phyloP scores from a whole-genome alignment of 257 asterid species.

The Scutellaria barbata region DNA sequence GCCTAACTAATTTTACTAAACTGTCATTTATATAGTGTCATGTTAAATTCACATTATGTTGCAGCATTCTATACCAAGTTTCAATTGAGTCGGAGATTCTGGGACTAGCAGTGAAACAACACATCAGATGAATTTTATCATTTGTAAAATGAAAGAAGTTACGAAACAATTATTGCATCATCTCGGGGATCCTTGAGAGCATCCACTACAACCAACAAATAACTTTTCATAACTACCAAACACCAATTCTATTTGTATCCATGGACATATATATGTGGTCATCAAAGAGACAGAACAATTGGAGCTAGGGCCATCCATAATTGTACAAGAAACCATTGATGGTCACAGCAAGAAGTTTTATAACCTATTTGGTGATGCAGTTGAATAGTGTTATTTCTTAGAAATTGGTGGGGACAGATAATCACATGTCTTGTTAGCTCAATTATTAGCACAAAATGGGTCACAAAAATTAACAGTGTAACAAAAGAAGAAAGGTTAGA shows the following conservation, averaged over 20 bases:
- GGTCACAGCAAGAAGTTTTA: background rate
- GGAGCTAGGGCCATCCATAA: constrained; percentile 13
- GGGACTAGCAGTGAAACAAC: too few species aligned
- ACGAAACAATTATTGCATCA: too few species aligned
- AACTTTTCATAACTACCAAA: background rate
- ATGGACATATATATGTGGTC: background rate
- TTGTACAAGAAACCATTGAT: background rate
- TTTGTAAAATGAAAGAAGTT: too few species aligned
- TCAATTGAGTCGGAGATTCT: too few species aligned
- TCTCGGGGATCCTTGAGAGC: background rate
- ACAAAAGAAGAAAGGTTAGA: background rate
- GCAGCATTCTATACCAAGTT: too few species aligned
- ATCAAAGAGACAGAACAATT: background rate
- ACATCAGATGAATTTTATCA: too few species aligned
- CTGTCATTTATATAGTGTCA: too few species aligned
- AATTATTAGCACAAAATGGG: constrained; percentile 32
- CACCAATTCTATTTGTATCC: background rate
- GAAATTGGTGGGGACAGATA: constrained; percentile 33
- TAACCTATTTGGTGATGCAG: constrained; percentile 30
- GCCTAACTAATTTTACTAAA: too few species aligned
- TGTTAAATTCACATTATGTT: too few species aligned
- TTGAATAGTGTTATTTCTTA: background rate
- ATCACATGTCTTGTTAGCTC: constrained; percentile 37
- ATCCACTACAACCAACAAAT: background rate
- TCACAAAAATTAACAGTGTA: background rate